These are phyloP conservation scores for Penicillium robsamsonii DNA, from an alignment of 495 filamentous ascomycete genomes.

Conservation along the genomic window DNA sequence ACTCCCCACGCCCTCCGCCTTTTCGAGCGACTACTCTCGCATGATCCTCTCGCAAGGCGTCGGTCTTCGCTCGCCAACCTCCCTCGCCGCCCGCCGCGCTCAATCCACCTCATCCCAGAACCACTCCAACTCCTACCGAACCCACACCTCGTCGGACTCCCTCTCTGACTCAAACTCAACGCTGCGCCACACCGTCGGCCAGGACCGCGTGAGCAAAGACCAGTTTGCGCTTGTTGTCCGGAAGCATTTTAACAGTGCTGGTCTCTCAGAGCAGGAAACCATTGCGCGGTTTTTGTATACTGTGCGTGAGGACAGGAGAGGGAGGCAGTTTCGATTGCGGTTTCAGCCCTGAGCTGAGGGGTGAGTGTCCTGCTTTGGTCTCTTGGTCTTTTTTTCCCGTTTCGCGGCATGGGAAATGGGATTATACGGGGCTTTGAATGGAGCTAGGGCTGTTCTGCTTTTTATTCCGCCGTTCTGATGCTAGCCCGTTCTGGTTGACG, in stretches of 20 bases:
- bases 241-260: conserved; percentile 86
- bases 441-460: neutral
- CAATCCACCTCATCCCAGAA: conserved; percentile 22
- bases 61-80: conserved; percentile 53
- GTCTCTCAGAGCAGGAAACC: conserved; percentile 81
- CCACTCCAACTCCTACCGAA: conserved; percentile 14
- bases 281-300: conserved; percentile 87
- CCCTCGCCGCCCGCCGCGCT: conserved; percentile 43
- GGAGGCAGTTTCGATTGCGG: conserved; percentile 43
- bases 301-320: conserved; percentile 53
- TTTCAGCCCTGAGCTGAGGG: conserved; percentile 40
- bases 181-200: conserved; percentile 38
- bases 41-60: conserved; percentile 70
- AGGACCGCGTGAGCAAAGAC: conserved; percentile 68
- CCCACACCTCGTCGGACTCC: neutral
- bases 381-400: neutral
- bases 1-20: conserved; percentile 66
- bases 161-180: conserved; percentile 18
- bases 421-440: neutral
- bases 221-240: conserved; percentile 77
- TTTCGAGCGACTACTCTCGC: conserved; percentile 67
- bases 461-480: neutral
- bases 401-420: neutral
- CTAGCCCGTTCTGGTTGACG: conserved; percentile 5
- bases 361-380: neutral